Conservation (phyloP, 139 green algal genomes). For the Chlamydomonas incerta region DNA sequence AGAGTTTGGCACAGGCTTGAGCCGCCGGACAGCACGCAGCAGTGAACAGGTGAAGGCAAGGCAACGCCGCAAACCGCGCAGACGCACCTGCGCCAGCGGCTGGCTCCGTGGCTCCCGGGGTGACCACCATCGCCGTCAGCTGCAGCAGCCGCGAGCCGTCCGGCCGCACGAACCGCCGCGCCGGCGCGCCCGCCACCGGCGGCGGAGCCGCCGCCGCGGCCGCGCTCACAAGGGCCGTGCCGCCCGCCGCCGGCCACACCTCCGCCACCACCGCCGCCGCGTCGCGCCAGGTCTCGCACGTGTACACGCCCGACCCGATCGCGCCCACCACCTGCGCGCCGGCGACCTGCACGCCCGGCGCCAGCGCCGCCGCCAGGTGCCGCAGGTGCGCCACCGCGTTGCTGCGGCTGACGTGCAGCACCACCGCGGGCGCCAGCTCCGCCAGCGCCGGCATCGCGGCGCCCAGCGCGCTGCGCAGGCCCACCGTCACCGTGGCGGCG, state of each 20-base stretch:
- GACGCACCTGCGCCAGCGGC: neutral
- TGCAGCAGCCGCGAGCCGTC: slow-evolving; percentile 35
- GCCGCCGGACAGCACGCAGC: no score
- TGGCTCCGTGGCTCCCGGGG: neutral
- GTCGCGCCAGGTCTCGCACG: slow-evolving; percentile 9
- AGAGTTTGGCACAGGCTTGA: no score
- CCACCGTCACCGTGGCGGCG: neutral
- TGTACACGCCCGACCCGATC: neutral
- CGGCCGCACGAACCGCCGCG: slow-evolving; percentile 17
- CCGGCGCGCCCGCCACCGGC: neutral
- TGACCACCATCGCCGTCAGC: slow-evolving; percentile 35
- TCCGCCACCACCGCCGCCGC: neutral
- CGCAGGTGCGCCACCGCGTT: slow-evolving; percentile 36
- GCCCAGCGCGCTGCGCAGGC: neutral
- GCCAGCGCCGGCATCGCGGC: slow-evolving; percentile 20
- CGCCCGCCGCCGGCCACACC: neutral
- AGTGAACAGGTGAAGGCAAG: no score
- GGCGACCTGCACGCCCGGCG: neutral
- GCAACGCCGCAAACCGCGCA: no score
- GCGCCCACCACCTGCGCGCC: neutral
- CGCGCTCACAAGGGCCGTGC: no score
- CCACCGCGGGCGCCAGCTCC: slow-evolving; percentile 4
- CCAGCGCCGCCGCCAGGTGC: neutral
- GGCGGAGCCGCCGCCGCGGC: neutral
- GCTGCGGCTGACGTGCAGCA: slow-evolving; percentile 43